Base-by-base conservation (phyloP, 73 alveolate genomes). In the Blepharisma japonicum region DNA sequence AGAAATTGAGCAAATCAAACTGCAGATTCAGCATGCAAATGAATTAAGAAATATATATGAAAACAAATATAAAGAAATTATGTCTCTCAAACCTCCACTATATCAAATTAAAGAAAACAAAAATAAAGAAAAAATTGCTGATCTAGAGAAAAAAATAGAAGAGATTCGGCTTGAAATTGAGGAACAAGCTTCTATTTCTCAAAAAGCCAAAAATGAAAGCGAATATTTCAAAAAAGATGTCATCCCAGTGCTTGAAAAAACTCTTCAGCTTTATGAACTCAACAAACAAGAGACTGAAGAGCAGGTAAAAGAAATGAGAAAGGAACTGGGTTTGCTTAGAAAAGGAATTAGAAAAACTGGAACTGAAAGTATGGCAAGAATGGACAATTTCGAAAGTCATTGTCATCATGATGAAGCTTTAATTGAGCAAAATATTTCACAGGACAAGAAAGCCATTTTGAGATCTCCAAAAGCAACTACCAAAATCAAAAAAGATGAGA, bases 191-290 rank as follows among this genome's bases (percentile, higher is more conserved):
- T 14, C 74, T 18, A 32, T 32, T 32, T 32, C 42, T 32, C 42
- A 32, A 32, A 39, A 61, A 25, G 47, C 23, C 14, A 61, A 14
- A 61, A 61, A 5, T 2, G 74, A 61, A 61, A 61, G 23, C 2
- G 74, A 61, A 20, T 61, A 61, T 25, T 14, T 61, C 39, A 61
- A 61, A 39, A 61, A 61, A 5, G 23, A 61, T 14, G 74, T 61
- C 5, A 61, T 61, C 4, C 74, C 74, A 5, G 74, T 61, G 2
- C 74, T 61, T 61, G 74, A 61, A 61, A 61, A 61, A 8, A 61
- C 74, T 61, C 23, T 61, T 8, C 14, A 61, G 23, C 47, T 61
- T 14, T 61, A 61, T 25, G 74, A 61, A 5, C 0, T 14, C 47
- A 61, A 61, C 47, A 61, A 61, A 5, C 47, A 11, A 14, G 74